Conservation (phyloP, 2,329 filamentous ascomycete genomes). For the Verticillium albo-atrum region DNA sequence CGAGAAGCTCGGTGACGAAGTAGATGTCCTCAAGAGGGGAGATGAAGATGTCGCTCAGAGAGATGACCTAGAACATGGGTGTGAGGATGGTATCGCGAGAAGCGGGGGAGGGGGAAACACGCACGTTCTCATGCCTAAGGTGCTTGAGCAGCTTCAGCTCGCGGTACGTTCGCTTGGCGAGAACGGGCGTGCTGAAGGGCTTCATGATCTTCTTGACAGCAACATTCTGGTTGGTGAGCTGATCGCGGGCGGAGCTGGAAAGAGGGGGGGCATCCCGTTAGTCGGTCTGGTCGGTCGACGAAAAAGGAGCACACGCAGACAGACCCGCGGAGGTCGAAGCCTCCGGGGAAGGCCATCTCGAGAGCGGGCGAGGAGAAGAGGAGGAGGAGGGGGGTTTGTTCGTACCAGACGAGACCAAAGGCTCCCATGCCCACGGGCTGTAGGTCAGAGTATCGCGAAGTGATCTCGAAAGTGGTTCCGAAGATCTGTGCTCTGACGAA, state of each 20-base stretch:
- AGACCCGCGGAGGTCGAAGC: neutral
- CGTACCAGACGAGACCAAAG: conserved; percentile 95
- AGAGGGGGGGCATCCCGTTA: conserved; percentile 1
- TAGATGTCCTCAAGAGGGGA: conserved; percentile 98
- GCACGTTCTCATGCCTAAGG: conserved; percentile 90
- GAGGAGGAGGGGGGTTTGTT: conserved; percentile 7
- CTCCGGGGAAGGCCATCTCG: no score
- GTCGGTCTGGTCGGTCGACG: conserved; percentile 13
- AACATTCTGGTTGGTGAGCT: conserved; percentile 94
- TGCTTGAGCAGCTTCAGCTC: conserved; percentile 98
- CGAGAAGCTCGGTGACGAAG: conserved; percentile 95
- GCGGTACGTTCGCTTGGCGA: conserved; percentile 96
- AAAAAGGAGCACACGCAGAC: neutral
- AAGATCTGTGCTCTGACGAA: conserved; percentile 99
- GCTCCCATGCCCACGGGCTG: conserved; percentile 99
- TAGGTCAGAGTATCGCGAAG: conserved; percentile 94
- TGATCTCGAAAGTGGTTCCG: conserved; percentile 99
- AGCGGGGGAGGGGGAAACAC: conserved; percentile 13
- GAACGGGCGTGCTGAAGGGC: conserved; percentile 97
- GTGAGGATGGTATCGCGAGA: conserved; percentile 6
- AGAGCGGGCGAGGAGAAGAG: conserved; percentile 7
- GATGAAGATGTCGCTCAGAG: conserved; percentile 98
- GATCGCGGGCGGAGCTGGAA: conserved; percentile 89
- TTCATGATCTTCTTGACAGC: conserved; percentile 99
- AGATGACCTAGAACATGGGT: conserved; percentile 71